Percentiles rank a stretch among this genome's conserved stretches.
Conservation (phyloP, 2,329 filamentous ascomycete species). For the Monilinia polystroma region DNA sequence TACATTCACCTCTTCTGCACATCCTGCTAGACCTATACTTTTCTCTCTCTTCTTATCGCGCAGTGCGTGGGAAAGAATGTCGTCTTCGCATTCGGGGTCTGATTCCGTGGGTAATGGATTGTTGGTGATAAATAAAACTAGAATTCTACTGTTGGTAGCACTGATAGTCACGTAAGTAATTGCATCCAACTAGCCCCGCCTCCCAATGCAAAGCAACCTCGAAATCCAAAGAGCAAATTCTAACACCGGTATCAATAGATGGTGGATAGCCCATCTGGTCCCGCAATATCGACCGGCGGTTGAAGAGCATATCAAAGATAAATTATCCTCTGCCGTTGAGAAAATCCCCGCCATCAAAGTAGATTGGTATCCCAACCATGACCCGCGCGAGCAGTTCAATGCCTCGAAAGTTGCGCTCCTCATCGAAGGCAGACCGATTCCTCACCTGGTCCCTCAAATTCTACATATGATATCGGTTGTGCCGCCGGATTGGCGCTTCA, state of each 20-base stretch:
- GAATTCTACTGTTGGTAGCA: constrained; percentile 32
- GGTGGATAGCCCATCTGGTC: constrained; percentile 48
- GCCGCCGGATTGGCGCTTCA: constrained; percentile 57
- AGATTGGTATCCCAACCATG: constrained; percentile 36
- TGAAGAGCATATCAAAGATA: constrained; percentile 39
- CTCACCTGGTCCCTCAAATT: constrained; percentile 53
- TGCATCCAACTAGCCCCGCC: background rate
- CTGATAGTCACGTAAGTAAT: constrained; percentile 36
- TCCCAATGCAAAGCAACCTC: background rate
- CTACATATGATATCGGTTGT: constrained; percentile 58
- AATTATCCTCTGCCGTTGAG: constrained; percentile 33
- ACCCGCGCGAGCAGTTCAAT: constrained; percentile 42
- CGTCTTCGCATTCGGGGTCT: constrained; percentile 10
- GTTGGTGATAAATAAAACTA: constrained; percentile 34
- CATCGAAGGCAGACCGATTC: constrained; percentile 52
- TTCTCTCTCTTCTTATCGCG: background rate
- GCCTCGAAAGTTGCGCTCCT: constrained; percentile 51
- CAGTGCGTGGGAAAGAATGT: constrained; percentile 4
- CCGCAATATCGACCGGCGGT: constrained; percentile 48
- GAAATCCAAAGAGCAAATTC: background rate
- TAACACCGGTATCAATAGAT: constrained; percentile 41
- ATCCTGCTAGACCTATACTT: background rate
- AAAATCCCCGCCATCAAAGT: constrained; percentile 38
- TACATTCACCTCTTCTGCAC: background rate
- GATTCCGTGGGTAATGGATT: constrained; percentile 28